A percentile compares a stretch with the other conserved stretches of the same genome.
These are phyloP conservation scores for Microglena sp. DNA, from an alignment of 139 green algal genomes.

Conservation along the genomic window DNA sequence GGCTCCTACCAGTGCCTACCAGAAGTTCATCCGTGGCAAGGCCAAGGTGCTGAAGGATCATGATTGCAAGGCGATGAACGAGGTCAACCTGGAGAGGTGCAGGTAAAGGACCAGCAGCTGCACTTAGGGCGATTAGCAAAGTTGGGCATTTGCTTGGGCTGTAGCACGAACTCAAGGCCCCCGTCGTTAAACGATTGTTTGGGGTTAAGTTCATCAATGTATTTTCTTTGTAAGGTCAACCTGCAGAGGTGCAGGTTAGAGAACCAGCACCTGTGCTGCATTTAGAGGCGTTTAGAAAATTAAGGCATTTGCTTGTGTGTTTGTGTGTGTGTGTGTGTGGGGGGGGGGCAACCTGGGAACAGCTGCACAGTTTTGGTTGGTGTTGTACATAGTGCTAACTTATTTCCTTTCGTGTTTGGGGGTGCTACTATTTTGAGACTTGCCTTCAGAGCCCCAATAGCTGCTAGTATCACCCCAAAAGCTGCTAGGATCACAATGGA, in stretches of 20 bases:
- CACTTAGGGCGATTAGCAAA: neutral
- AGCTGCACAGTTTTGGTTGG: no score
- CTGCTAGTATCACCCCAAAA: no score
- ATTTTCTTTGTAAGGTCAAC: neutral
- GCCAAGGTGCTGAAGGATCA: constrained; percentile 30
- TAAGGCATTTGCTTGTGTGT: no score
- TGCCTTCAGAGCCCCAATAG: no score
- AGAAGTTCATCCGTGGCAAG: constrained; percentile 60
- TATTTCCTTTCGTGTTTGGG: no score
- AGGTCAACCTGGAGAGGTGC: constrained; percentile 91
- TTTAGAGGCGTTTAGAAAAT: no score
- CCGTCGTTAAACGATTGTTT: neutral
- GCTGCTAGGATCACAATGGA: no score
- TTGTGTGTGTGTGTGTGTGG: no score
- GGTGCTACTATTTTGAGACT: no score
- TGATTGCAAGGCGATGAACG: constrained; percentile 70
- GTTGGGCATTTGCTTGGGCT: neutral
- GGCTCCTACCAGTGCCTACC: constrained; percentile 57
- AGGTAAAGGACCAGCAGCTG: constrained; percentile 6
- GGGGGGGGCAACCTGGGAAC: no score
- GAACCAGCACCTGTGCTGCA: no score
- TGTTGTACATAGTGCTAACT: no score
- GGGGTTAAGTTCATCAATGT: neutral
- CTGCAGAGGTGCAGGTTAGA: neutral
- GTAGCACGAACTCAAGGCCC: neutral